A percentile compares a stretch with the other conserved stretches of the same genome.
Evolutionary conservation across 768 basidiomycete species (phyloP).

Genomic region (Calocybe gangraenosa): DNA sequence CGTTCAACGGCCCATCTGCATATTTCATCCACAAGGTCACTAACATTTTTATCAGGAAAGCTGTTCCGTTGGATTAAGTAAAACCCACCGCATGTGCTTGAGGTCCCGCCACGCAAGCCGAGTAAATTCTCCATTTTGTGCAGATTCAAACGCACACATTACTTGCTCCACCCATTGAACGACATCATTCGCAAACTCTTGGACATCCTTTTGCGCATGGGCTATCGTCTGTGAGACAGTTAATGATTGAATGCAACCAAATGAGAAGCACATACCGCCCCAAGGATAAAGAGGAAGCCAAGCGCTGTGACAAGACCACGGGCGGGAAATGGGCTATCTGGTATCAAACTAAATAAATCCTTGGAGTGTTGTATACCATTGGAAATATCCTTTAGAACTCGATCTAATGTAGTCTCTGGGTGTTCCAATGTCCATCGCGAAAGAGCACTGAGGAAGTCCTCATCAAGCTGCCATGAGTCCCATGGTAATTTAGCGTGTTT

Average conservation of each 20-base stretch:
- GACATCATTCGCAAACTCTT: neutral
- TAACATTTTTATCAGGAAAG: neutral
- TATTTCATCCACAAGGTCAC: constrained; percentile 13
- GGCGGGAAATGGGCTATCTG: constrained; percentile 14
- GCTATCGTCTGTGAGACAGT: constrained; percentile 1
- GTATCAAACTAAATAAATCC: constrained; percentile 8
- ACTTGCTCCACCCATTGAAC: constrained; percentile 14
- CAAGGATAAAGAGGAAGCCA: constrained; percentile 11
- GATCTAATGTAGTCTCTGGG: constrained; percentile 5
- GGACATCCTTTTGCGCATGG: too few species aligned
- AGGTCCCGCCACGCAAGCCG: constrained; percentile 14
- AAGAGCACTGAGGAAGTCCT: constrained; percentile 8
- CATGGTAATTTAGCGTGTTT: neutral
- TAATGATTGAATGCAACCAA: neutral
- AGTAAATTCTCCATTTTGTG: constrained; percentile 7
- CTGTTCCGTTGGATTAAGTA: too few species aligned
- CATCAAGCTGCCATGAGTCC: constrained; percentile 13
- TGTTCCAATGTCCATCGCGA: neutral
- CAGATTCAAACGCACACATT: constrained; percentile 3
- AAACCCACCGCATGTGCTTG: too few species aligned
- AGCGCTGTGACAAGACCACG: constrained; percentile 9
- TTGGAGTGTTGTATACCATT: constrained; percentile 3
- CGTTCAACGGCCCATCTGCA: constrained; percentile 11
- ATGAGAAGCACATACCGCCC: constrained; percentile 6
- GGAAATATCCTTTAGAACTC: constrained; percentile 1